Evolutionary conservation across 345 rosid species (phyloP).

Genomic region (Hypericum perforatum): DNA sequence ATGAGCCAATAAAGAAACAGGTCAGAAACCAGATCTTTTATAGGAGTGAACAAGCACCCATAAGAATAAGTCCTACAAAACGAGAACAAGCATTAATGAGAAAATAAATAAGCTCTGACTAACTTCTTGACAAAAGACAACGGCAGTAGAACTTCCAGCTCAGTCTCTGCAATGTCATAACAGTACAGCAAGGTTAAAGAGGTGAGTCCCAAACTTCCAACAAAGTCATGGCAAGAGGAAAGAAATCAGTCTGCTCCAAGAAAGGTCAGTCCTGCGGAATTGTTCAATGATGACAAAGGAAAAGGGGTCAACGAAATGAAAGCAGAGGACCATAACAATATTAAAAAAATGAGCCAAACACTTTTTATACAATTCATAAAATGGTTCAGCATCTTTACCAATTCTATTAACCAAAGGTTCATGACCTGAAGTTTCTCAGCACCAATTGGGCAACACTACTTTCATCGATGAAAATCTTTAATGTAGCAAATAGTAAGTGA

Average conservation of each 20-base stretch:
- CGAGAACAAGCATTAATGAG: slow-evolving; percentile 19
- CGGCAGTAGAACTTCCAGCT: slow-evolving; percentile 30
- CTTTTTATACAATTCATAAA: neutral
- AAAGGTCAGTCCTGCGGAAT: slow-evolving; percentile 86
- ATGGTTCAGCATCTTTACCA: neutral
- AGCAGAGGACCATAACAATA: slow-evolving; percentile 17
- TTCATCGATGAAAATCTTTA: no score
- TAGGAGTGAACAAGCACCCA: slow-evolving; percentile 28
- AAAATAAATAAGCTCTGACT: slow-evolving; percentile 18
- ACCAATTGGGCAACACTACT: no score
- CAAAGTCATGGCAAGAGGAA: slow-evolving; percentile 86
- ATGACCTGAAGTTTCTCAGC: no score
- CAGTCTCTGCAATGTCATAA: slow-evolving; percentile 96
- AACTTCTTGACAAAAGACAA: slow-evolving; percentile 20
- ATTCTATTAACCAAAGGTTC: no score
- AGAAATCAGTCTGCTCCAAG: slow-evolving; percentile 97
- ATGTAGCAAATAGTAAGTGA: no score
- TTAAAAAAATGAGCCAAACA: slow-evolving; percentile 4
- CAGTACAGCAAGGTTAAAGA: slow-evolving; percentile 97
- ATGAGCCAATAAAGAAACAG: slow-evolving; percentile 13
- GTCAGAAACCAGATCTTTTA: slow-evolving; percentile 28
- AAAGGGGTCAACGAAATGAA: slow-evolving; percentile 30
- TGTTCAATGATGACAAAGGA: slow-evolving; percentile 21
- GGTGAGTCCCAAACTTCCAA: slow-evolving; percentile 99
- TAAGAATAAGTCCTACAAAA: slow-evolving; percentile 37